Evolutionary conservation across 257 asterid genomes (phyloP), one percentile per base, ranked within the genome.

Genomic region (Galeopsis tetrahit): DNA sequence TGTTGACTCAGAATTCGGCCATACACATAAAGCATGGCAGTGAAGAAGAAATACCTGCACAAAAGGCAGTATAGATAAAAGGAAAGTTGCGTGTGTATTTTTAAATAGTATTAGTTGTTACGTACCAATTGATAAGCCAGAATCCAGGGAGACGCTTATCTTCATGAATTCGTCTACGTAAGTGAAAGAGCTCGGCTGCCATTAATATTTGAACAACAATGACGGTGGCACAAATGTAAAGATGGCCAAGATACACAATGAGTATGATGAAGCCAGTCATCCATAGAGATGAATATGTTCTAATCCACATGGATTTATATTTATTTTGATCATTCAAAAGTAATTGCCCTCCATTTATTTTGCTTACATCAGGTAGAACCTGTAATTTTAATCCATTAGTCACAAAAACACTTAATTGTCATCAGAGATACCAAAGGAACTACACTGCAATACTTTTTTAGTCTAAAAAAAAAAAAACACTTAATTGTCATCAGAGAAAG

Each of bases 21-120:
- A 64, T 85, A 89, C 61, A 89, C 92, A 76, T 83, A 89, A 57
- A 89, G 86, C 96, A 89, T 89, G 7, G 80, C 88, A 0, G 96
- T 89, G 70, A 89, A 85, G 88, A 86, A 89, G 78, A 89, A 89
- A 75, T 89, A 89, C 90, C 96, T 85, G 82, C 73, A 66, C 3
- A 39, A 28, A 6, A 42, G 28, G 14, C 14, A 68, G 1, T 32
- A 58, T 38, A 11, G 7, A 2, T 38, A 6, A 70, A 79, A 83
- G 70, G 66, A 82, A 76, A 80, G 84, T 21, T 21, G 28, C 28
- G 58, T n/a, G 52, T 38, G 13, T 14, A 31, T 6, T 6, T n/a
- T 7, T 35, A 63, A 63, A 40, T 0, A 52, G 33, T 8, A 33
- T 2, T 32, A 34, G 58, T 8, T 7, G 40, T 10, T 65, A 46